phyloP scores from a whole-genome alignment of 768 basidiomycete species.

The Collybia sordida region DNA sequence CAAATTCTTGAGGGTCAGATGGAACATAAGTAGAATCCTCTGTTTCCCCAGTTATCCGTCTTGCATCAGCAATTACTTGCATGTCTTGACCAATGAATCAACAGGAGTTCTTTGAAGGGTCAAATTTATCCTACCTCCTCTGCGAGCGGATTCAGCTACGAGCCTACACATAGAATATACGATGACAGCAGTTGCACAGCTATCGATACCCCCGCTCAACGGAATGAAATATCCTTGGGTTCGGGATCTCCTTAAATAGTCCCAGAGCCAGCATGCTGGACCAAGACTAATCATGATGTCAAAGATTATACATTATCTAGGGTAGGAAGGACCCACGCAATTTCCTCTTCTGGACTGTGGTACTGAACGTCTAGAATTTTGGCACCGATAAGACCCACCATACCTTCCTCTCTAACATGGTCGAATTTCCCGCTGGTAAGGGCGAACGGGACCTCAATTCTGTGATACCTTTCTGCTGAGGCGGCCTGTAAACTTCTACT shows the following conservation, averaged over 20 bases:
- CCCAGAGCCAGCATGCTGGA: slow-evolving; percentile 99
- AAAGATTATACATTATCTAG: neutral
- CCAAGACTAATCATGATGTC: slow-evolving; percentile 60
- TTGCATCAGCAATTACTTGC: slow-evolving; percentile 88
- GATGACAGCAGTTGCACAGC: slow-evolving; percentile 94
- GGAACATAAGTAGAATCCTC: slow-evolving; percentile 83
- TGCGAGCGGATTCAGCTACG: slow-evolving; percentile 74
- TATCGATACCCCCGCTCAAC: slow-evolving; percentile 94
- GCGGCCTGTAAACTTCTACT: slow-evolving; percentile 93
- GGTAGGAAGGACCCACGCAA: slow-evolving; percentile 69
- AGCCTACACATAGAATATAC: slow-evolving; percentile 96
- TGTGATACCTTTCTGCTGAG: slow-evolving; percentile 66
- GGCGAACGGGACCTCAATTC: slow-evolving; percentile 80
- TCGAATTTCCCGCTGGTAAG: slow-evolving; percentile 76
- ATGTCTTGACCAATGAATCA: slow-evolving; percentile 43
- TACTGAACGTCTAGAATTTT: slow-evolving; percentile 57
- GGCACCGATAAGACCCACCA: slow-evolving; percentile 34
- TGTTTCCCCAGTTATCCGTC: slow-evolving; percentile 84
- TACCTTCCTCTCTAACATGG: slow-evolving; percentile 54
- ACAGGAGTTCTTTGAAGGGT: neutral
- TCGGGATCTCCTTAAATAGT: slow-evolving; percentile 91
- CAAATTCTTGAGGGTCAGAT: slow-evolving; percentile 84
- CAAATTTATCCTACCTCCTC: slow-evolving; percentile 55
- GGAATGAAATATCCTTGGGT: slow-evolving; percentile 96
- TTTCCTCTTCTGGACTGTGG: slow-evolving; percentile 93